Evolutionary conservation across 2,329 filamentous ascomycete species (phyloP).

Genomic region (Xylariales sp.): DNA sequence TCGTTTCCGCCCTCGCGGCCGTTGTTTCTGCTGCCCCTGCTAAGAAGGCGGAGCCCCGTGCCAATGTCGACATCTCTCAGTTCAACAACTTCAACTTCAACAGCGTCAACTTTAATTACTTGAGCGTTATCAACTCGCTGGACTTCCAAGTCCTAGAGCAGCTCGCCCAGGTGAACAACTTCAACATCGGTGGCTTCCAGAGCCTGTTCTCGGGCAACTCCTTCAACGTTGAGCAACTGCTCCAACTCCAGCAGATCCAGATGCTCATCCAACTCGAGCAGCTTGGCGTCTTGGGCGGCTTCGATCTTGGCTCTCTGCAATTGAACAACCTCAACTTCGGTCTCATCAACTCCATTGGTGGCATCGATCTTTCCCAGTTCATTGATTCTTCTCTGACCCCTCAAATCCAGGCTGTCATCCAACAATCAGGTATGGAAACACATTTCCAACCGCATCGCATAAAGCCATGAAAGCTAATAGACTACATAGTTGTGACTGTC

Average conservation of each 20-base stretch:
- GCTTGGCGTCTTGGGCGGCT: conserved; percentile 38
- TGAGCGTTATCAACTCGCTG: conserved; percentile 28
- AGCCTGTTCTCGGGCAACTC: conserved; percentile 40
- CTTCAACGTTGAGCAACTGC: conserved; percentile 41
- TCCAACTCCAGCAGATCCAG: conserved; percentile 32
- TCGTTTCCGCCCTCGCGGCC: conserved; percentile 40
- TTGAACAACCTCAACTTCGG: conserved; percentile 37
- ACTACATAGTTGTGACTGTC: conserved; percentile 1
- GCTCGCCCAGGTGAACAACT: conserved; percentile 34
- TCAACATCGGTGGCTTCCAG: conserved; percentile 29
- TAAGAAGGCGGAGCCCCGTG: conserved; percentile 19
- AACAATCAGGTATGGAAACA: conserved; percentile 13
- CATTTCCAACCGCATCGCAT: no score
- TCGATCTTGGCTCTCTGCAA: conserved; percentile 40
- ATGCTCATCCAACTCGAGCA: conserved; percentile 30
- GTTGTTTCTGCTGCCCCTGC: conserved; percentile 39
- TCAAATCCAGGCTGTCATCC: conserved; percentile 29
- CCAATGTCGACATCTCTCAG: conserved; percentile 27
- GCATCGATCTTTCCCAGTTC: conserved; percentile 28
- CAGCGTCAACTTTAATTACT: conserved; percentile 33
- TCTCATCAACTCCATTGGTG: conserved; percentile 30
- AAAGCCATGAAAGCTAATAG: no score
- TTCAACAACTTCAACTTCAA: conserved; percentile 26
- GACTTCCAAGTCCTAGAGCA: conserved; percentile 24
- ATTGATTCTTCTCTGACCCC: conserved; percentile 22